Conservation (phyloP, 163 green algal genomes). For the Prototheca cutis region DNA sequence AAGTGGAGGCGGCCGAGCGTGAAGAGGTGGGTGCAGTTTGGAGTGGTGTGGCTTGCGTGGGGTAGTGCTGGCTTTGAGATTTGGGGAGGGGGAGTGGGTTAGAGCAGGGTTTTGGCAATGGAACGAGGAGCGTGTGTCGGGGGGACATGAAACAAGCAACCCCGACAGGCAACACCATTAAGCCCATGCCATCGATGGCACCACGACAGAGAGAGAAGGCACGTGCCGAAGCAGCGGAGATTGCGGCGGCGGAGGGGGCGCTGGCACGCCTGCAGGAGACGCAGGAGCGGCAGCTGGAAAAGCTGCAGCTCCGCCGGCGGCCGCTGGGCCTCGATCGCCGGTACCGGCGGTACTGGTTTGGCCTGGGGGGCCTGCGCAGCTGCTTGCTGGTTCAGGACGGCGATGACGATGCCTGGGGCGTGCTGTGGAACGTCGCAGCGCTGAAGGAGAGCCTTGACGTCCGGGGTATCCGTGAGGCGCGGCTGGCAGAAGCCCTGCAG, state of each 20-base stretch:
- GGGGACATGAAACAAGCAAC: too few relatives aligned
- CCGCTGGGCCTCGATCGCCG: conserved; percentile 57
- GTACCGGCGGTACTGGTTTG: conserved; percentile 62
- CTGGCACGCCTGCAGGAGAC: conserved; percentile 39
- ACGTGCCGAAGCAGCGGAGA: conserved; percentile 22
- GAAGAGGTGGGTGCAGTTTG: not conserved
- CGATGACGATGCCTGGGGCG: conserved; percentile 23
- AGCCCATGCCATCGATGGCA: too few relatives aligned
- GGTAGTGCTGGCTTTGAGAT: too few relatives aligned
- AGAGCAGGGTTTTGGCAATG: too few relatives aligned
- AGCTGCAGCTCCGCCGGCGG: conserved; percentile 32
- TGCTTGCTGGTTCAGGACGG: conserved; percentile 28
- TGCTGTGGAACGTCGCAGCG: conserved; percentile 32
- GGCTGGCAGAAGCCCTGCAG: conserved; percentile 37
- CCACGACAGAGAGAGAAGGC: conserved; percentile 22
- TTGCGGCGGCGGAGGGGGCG: conserved; percentile 36
- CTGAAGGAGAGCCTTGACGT: conserved; percentile 43
- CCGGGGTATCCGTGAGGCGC: conserved; percentile 44
- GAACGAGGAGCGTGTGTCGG: too few relatives aligned
- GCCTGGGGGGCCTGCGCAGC: conserved; percentile 34
- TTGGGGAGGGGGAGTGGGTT: too few relatives aligned
- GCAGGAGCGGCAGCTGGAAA: conserved; percentile 47
- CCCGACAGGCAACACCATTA: too few relatives aligned
- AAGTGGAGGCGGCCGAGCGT: conserved; percentile 15
- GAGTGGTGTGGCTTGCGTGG: too few relatives aligned